Evolutionary conservation across 2,329 filamentous ascomycete genomes (phyloP).

Genomic region (Knufia petricola): DNA sequence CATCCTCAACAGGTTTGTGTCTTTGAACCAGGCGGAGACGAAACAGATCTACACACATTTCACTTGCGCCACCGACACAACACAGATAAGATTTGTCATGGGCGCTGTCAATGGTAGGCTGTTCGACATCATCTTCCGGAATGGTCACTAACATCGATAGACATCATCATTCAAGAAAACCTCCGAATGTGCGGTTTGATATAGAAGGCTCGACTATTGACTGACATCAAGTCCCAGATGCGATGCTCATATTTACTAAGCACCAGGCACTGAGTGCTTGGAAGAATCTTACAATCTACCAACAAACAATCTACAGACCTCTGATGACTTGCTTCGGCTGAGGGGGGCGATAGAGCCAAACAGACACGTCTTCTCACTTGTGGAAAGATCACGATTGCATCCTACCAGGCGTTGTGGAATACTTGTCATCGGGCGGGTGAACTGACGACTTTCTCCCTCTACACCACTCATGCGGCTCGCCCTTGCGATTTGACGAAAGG

Average conservation of each 20-base stretch:
- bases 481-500: not conserved
- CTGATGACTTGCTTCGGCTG: not conserved
- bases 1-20: conserved; percentile 97
- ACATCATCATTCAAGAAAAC: conserved; percentile 99
- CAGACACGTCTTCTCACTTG: not conserved
- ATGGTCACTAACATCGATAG: conserved; percentile 47
- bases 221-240: not conserved
- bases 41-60: conserved; percentile 99
- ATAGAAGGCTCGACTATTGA: conserved; percentile 34
- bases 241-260: not conserved
- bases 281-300: not conserved
- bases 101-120: conserved; percentile 89
- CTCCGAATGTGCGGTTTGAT: conserved; percentile 93
- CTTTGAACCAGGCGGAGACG: conserved; percentile 95
- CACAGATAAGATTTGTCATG: conserved; percentile 99
- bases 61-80: conserved; percentile 96
- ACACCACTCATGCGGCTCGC: conserved; percentile 10
- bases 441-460: conserved; percentile 5
- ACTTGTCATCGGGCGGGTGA: not conserved
- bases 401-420: conserved; percentile 5
- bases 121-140: not conserved
- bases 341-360: not conserved
- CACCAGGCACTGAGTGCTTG: not conserved
- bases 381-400: conserved; percentile 2
- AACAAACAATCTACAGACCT: not conserved